These are phyloP conservation scores for Ceratocystis alfenasii DNA, from an alignment of 2,329 filamentous ascomycete genomes.

Conservation along the genomic window DNA sequence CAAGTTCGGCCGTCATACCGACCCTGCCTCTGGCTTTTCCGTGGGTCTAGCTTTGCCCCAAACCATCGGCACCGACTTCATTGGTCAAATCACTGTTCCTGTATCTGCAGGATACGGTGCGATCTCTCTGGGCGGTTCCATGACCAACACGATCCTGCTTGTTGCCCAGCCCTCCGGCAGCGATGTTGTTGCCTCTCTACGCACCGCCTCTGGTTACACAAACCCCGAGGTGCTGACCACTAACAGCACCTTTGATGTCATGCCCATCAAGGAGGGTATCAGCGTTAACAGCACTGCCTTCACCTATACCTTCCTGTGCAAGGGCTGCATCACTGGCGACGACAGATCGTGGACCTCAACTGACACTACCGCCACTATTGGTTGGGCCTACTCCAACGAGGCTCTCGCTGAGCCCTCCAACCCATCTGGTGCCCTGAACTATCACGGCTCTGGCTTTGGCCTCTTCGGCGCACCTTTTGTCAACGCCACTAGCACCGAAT, in stretches of 20 bases:
- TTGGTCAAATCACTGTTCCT: constrained; percentile 40
- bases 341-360: constrained; percentile 25
- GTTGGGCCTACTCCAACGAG: constrained; percentile 32
- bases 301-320: constrained; percentile 43
- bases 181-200: constrained; percentile 29
- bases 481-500: constrained; percentile 28
- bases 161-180: constrained; percentile 39
- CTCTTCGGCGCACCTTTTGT: constrained; percentile 30
- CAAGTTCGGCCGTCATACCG: constrained; percentile 31
- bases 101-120: constrained; percentile 37
- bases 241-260: constrained; percentile 30
- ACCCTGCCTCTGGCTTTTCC: constrained; percentile 31
- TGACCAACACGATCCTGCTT: constrained; percentile 39
- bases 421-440: constrained; percentile 29
- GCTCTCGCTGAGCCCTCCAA: constrained; percentile 29
- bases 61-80: constrained; percentile 39
- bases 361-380: constrained; percentile 29
- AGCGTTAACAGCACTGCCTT: constrained; percentile 42
- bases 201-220: constrained; percentile 33
- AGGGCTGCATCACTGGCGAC: constrained; percentile 33
- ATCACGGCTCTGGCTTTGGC: constrained; percentile 34
- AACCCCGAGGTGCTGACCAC: constrained; percentile 36
- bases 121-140: constrained; percentile 36
- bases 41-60: constrained; percentile 42
- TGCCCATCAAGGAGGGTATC: constrained; percentile 40